phyloP scores from a whole-genome alignment of 2,329 filamentous ascomycete genomes.

The Pseudogymnoascus sp. region DNA sequence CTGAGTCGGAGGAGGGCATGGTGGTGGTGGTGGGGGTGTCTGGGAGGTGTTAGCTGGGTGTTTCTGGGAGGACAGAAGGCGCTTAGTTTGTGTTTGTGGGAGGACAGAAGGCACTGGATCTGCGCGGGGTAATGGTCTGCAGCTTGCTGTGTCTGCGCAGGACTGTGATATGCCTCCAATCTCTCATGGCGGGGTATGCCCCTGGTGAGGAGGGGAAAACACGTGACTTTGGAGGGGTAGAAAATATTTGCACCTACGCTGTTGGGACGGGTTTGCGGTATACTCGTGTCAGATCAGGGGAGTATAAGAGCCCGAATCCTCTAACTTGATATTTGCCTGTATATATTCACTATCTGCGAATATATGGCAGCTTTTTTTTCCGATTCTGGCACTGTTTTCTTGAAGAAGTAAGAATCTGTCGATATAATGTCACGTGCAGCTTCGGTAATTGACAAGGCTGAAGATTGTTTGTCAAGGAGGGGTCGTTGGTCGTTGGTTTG shows the following conservation, averaged over 20 bases:
- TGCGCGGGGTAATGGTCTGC: neutral
- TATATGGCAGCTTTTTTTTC: neutral
- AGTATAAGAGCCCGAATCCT: neutral
- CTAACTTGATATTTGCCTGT: neutral
- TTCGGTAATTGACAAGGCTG: neutral
- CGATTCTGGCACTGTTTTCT: neutral
- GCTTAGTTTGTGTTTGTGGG: neutral
- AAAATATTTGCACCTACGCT: neutral
- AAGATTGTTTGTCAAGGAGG: neutral
- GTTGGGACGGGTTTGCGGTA: neutral
- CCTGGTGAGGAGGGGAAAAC: neutral
- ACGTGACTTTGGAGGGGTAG: neutral
- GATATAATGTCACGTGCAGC: neutral
- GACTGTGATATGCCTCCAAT: neutral
- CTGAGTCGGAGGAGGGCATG: constrained; percentile 13
- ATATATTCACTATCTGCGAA: neutral
- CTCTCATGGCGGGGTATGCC: neutral
- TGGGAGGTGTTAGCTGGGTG: neutral
- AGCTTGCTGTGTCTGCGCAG: neutral
- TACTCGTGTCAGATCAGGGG: neutral
- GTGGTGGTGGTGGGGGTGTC: constrained; percentile 9
- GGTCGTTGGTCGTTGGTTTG: neutral
- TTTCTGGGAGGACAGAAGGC: too few species aligned
- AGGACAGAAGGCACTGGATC: neutral
- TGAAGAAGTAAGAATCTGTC: neutral